phyloP scores from a whole-genome alignment of 768 basidiomycete species.

The Macrolepiota albuminosa region DNA sequence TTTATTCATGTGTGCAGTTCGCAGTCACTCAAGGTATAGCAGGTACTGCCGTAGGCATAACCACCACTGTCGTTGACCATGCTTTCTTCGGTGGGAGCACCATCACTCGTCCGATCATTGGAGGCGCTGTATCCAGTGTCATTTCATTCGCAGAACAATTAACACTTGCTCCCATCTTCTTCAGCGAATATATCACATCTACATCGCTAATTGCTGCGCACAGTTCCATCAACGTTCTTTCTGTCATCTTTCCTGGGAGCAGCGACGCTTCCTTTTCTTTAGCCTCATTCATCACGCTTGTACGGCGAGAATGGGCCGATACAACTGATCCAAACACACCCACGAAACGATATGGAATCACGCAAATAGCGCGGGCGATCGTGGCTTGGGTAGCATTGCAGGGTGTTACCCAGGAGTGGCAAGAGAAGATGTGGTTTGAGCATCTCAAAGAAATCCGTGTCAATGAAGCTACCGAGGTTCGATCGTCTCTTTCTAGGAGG shows the following conservation, averaged over 20 bases:
- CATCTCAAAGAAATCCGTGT: constrained; percentile 64
- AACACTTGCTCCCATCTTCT: constrained; percentile 67
- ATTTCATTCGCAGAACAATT: constrained; percentile 66
- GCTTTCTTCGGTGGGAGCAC: constrained; percentile 59
- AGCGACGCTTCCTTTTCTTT: constrained; percentile 81
- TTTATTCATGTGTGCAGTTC: constrained; percentile 42
- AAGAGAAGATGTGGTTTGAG: constrained; percentile 66
- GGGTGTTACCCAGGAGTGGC: constrained; percentile 76
- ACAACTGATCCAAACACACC: constrained; percentile 51
- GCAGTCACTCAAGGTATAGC: constrained; percentile 60
- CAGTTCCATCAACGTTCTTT: constrained; percentile 69
- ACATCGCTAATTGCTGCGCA: constrained; percentile 72
- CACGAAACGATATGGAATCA: constrained; percentile 55
- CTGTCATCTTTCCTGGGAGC: constrained; percentile 67
- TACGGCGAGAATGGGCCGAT: constrained; percentile 74
- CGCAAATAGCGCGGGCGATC: constrained; percentile 63
- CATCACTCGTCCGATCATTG: constrained; percentile 53
- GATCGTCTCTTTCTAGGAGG: constrained; percentile 29
- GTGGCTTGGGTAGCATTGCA: constrained; percentile 80
- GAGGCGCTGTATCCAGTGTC: constrained; percentile 53
- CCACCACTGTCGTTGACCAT: constrained; percentile 58
- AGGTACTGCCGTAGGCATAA: constrained; percentile 51
- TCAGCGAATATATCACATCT: constrained; percentile 73
- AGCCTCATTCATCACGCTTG: constrained; percentile 72
- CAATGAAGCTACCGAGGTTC: constrained; percentile 35